Conservation (phyloP, 2,329 filamentous ascomycete species). For the Kalaharituber pfeilii region DNA sequence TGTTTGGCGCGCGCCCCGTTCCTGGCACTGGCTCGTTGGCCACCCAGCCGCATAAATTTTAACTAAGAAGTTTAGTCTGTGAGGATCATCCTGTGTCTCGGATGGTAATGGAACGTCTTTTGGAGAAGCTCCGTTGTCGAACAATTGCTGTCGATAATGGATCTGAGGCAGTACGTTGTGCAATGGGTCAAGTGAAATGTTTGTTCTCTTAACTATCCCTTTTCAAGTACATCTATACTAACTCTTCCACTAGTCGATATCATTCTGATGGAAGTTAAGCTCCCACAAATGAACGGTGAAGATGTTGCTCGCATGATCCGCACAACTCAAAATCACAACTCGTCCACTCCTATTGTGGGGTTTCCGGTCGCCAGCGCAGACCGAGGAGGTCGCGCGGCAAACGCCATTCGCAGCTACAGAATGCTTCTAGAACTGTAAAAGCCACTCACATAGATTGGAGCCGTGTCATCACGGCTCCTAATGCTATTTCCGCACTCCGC, state of each 20-base stretch:
- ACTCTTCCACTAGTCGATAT: conserved; percentile 54
- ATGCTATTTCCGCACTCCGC: too few relatives aligned
- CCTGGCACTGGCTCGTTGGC: too few relatives aligned
- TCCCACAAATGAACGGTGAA: conserved; percentile 85
- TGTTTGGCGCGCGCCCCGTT: too few relatives aligned
- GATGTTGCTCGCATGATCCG: conserved; percentile 96
- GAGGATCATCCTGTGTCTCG: conserved; percentile 94
- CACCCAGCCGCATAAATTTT: too few relatives aligned
- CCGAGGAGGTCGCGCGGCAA: too few relatives aligned
- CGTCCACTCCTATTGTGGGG: conserved; percentile 89
- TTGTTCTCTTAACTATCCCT: conserved; percentile 1
- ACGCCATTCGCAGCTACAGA: too few relatives aligned
- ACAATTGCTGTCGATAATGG: conserved; percentile 85
- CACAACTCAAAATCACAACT: conserved; percentile 88
- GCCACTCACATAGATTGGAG: too few relatives aligned
- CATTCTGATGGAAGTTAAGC: conserved; percentile 92
- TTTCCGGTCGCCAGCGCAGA: too few relatives aligned
- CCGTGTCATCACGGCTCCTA: too few relatives aligned
- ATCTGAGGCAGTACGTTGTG: conserved; percentile 78
- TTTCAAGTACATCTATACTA: conserved; percentile 8
- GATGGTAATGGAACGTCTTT: conserved; percentile 94
- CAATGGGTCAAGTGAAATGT: conserved; percentile 87
- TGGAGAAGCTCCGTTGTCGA: conserved; percentile 87
- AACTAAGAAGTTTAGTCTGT: conserved; percentile 44
- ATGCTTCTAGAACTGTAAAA: too few relatives aligned